Evolutionary conservation across 1,139 yeast genomes (phyloP).

Genomic region (Tardiomyces blankii): DNA sequence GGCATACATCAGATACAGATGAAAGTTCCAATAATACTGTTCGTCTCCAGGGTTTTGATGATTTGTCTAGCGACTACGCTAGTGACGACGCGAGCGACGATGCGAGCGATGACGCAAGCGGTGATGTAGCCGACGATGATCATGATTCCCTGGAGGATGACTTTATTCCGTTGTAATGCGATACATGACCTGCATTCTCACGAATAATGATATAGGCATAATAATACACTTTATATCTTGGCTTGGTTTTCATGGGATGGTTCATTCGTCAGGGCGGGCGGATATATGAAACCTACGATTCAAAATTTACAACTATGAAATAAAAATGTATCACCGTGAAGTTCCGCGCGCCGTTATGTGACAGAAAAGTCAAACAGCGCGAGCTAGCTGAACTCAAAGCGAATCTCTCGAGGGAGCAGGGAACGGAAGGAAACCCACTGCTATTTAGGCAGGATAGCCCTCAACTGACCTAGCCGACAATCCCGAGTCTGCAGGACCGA

Average conservation of each 20-base stretch:
- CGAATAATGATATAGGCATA: background rate
- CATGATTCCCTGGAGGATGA: background rate
- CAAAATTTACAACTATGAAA: no score
- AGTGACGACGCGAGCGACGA: no score
- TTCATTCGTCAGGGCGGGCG: no score
- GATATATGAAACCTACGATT: no score
- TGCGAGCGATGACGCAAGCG: no score
- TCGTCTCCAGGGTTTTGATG: constrained; percentile 5
- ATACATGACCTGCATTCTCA: background rate
- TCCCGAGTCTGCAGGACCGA: background rate
- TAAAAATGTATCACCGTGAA: constrained; percentile 15
- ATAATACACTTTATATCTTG: background rate
- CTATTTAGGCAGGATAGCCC: constrained; percentile 12
- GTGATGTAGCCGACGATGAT: constrained; percentile 12
- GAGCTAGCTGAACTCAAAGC: constrained; percentile 9
- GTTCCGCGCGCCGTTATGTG: constrained; percentile 6
- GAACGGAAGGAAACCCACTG: constrained; percentile 17
- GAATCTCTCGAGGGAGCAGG: constrained; percentile 16
- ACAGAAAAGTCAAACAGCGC: constrained; percentile 4
- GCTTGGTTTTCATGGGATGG: background rate
- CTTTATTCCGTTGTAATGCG: background rate
- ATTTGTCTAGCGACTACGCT: constrained; percentile 11
- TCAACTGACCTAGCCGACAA: constrained; percentile 12
- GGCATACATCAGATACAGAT: constrained; percentile 7
- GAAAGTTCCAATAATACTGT: constrained; percentile 16